These are phyloP conservation scores for Salmacisia buchloeana DNA, from an alignment of 1,284 basidiomycete species.

Conservation along the genomic window DNA sequence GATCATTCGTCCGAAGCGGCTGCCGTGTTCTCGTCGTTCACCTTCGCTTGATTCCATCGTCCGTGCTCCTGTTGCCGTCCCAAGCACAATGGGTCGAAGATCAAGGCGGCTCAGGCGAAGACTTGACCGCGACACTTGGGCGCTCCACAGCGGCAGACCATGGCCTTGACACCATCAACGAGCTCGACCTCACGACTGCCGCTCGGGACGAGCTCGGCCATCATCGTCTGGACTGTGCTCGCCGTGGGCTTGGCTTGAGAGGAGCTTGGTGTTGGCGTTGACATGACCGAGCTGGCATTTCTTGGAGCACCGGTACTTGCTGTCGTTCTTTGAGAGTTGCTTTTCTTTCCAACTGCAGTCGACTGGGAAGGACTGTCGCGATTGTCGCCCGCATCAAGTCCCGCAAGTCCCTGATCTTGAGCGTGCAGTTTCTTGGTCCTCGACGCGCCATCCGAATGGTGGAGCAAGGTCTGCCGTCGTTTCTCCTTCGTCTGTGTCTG, in stretches of 20 bases:
- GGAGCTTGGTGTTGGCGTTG: background rate
- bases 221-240: background rate
- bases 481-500: background rate
- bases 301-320: too few relatives aligned
- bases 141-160: slow-evolving; percentile 16
- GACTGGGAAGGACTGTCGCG: too few relatives aligned
- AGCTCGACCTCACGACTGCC: slow-evolving; percentile 7
- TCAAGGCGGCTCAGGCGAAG: slow-evolving; percentile 7
- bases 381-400: too few relatives aligned
- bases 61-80: too few relatives aligned
- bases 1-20: too few relatives aligned
- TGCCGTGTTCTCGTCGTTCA: too few relatives aligned
- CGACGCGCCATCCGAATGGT: background rate
- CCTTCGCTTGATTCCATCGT: too few relatives aligned
- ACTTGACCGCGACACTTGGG: slow-evolving; percentile 10
- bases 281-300: too few relatives aligned
- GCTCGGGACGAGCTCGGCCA: slow-evolving; percentile 2
- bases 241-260: too few relatives aligned
- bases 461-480: background rate
- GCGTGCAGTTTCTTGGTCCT: background rate
- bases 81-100: too few relatives aligned
- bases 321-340: too few relatives aligned
- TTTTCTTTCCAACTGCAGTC: too few relatives aligned
- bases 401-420: background rate
- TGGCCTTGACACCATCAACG: slow-evolving; percentile 4